Evolutionary conservation across 768 basidiomycete species (phyloP).

Genomic region (Gloeostereum incarnatum): DNA sequence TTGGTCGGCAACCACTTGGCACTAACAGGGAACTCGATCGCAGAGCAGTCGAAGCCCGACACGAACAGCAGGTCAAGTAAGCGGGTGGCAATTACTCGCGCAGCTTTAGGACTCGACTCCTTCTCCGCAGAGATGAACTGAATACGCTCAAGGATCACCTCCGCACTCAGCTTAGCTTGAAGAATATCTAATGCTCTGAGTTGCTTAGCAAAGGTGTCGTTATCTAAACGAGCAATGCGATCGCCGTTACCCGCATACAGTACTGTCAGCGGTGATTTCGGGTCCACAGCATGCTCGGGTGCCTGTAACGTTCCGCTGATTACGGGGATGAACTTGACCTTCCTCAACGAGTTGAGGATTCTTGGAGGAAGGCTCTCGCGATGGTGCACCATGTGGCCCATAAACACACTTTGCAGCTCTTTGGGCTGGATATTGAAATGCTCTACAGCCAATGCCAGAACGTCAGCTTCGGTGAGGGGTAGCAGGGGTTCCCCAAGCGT

Average conservation of each 20-base stretch:
- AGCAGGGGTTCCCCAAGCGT: too few relatives aligned
- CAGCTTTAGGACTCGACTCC: slow-evolving; percentile 2
- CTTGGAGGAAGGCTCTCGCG: slow-evolving; percentile 14
- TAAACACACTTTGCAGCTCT: slow-evolving; percentile 15
- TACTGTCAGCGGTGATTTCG: slow-evolving; percentile 16
- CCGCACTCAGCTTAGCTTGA: slow-evolving; percentile 16
- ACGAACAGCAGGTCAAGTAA: slow-evolving; percentile 15
- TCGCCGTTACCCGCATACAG: slow-evolving; percentile 14
- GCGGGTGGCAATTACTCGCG: slow-evolving; percentile 9
- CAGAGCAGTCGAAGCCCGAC: slow-evolving; percentile 9
- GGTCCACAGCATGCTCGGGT: slow-evolving; percentile 21
- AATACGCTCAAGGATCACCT: slow-evolving; percentile 26
- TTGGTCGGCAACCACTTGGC: slow-evolving; percentile 29
- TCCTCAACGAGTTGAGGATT: slow-evolving; percentile 14
- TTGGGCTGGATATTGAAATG: slow-evolving; percentile 19
- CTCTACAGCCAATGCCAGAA: slow-evolving; percentile 10
- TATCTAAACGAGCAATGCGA: slow-evolving; percentile 12
- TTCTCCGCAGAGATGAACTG: slow-evolving; percentile 16
- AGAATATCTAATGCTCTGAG: slow-evolving; percentile 15
- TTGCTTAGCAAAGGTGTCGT: slow-evolving; percentile 3
- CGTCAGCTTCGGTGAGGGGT: slow-evolving; percentile 8
- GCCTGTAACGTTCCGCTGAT: slow-evolving; percentile 1
- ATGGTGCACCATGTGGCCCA: slow-evolving; percentile 17
- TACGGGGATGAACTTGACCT: slow-evolving; percentile 16
- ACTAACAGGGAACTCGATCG: slow-evolving; percentile 5